Evolutionary conservation across 768 basidiomycete species (phyloP).

Genomic region (Clitopilus hobsonii): DNA sequence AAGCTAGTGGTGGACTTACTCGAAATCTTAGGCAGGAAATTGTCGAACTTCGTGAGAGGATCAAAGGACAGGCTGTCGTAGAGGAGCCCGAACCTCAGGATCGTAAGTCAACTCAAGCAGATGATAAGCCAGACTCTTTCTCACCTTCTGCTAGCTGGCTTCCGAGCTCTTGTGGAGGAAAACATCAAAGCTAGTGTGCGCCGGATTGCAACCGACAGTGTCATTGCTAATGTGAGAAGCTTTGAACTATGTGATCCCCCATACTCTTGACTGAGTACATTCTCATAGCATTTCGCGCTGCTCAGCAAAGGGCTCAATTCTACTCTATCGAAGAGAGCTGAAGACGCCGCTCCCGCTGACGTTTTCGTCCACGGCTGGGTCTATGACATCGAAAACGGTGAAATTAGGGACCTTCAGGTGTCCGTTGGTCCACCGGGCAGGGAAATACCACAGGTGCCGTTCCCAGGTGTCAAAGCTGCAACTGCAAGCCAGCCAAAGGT

Average conservation of each 20-base stretch:
- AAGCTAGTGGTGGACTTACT: not conserved
- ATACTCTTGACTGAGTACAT: not conserved
- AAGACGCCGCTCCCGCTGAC: conserved; percentile 13
- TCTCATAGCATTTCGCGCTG: conserved; percentile 17
- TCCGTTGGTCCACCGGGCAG: conserved; percentile 32
- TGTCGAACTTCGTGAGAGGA: conserved; percentile 12
- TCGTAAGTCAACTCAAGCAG: conserved; percentile 7
- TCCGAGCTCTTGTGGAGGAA: conserved; percentile 17
- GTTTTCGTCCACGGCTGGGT: conserved; percentile 55
- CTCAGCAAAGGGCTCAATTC: not conserved
- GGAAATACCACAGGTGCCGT: conserved; percentile 25
- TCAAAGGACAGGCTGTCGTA: conserved; percentile 5
- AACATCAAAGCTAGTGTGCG: conserved; percentile 20
- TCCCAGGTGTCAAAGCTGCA: conserved; percentile 8
- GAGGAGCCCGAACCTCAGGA: conserved; percentile 12
- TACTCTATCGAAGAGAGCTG: conserved; percentile 7
- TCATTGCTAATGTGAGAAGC: conserved; percentile 23
- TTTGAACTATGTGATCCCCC: not conserved
- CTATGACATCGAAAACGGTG: conserved; percentile 50
- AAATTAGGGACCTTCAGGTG: conserved; percentile 42
- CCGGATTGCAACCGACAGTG: conserved; percentile 20
- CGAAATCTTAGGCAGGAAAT: conserved; percentile 12
- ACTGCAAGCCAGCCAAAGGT: not conserved
- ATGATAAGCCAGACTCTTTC: not conserved
- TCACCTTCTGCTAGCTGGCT: conserved; percentile 8